phyloP scores from a whole-genome alignment of 768 basidiomycete genomes.

The Suillus discolor region DNA sequence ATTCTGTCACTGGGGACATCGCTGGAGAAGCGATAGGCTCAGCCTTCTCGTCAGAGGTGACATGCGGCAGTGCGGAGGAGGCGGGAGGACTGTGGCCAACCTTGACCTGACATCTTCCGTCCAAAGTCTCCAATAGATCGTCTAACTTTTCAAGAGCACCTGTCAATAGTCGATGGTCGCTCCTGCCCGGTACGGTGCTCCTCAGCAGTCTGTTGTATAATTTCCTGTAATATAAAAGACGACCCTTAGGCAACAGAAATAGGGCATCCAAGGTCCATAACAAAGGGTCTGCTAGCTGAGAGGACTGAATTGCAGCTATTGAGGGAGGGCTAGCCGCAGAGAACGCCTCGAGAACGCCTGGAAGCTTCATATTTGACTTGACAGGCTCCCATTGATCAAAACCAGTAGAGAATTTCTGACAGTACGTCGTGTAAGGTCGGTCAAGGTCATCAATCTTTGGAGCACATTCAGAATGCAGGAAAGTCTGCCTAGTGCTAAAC shows the following conservation, averaged over 20 bases:
- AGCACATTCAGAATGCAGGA: constrained; percentile 10
- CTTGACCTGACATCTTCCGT: constrained; percentile 52
- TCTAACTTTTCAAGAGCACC: constrained; percentile 84
- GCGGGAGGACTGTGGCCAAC: constrained; percentile 15
- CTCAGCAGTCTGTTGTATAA: constrained; percentile 85
- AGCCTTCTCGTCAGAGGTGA: background rate
- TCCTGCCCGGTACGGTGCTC: constrained; percentile 82
- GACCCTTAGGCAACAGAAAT: constrained; percentile 82
- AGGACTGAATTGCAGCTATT: constrained; percentile 36
- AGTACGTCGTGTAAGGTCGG: constrained; percentile 82
- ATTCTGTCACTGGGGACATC: constrained; percentile 6
- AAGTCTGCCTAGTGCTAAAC: constrained; percentile 9
- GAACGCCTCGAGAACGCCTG: constrained; percentile 66
- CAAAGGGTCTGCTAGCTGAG: constrained; percentile 38
- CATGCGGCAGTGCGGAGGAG: background rate
- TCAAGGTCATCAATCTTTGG: constrained; percentile 89
- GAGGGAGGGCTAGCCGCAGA: constrained; percentile 67
- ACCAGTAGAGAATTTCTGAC: constrained; percentile 66
- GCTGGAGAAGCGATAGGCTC: constrained; percentile 6
- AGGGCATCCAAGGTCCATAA: constrained; percentile 86
- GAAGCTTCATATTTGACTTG: constrained; percentile 71
- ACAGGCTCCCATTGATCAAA: constrained; percentile 89
- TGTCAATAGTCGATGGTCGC: constrained; percentile 81
- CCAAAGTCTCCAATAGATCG: constrained; percentile 64
- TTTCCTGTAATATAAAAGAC: constrained; percentile 91